These are phyloP conservation scores for Brassica nigra DNA, from an alignment of 345 rosid species.

Conservation along the genomic window DNA sequence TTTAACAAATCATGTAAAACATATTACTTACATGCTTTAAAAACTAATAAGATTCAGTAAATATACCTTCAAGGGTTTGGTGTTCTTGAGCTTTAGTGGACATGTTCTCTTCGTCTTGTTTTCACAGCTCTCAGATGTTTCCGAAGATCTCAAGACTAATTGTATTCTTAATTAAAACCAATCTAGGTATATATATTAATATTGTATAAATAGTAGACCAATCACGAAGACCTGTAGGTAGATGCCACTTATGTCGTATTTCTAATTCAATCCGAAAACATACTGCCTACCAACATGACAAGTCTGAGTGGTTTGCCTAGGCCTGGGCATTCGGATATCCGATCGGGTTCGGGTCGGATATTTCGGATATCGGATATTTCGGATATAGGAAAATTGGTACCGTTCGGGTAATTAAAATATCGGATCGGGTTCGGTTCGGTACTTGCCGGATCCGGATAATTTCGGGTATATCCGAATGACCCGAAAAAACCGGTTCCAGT, in stretches of 20 bases:
- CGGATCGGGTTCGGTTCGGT: too few relatives aligned
- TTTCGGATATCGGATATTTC: too few relatives aligned
- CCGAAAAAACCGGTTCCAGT: too few relatives aligned
- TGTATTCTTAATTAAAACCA: background rate
- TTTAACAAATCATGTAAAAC: background rate
- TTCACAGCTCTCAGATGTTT: constrained; percentile 19
- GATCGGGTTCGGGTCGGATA: too few relatives aligned
- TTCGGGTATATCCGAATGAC: too few relatives aligned
- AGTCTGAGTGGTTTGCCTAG: background rate
- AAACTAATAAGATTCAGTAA: background rate
- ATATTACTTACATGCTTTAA: background rate
- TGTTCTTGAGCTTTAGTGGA: constrained; percentile 37
- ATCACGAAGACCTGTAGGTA: constrained; percentile 11
- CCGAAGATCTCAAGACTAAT: constrained; percentile 21
- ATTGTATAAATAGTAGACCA: constrained; percentile 9
- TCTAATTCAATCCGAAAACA: background rate
- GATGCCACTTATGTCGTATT: constrained; percentile 9
- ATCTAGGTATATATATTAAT: background rate
- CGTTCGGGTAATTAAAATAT: too few relatives aligned
- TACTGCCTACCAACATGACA: constrained; percentile 10
- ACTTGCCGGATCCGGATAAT: too few relatives aligned
- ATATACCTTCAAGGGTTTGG: constrained; percentile 31
- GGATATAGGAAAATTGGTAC: too few relatives aligned
- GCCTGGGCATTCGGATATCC: too few relatives aligned
- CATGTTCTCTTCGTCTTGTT: constrained; percentile 27